Evolutionary conservation across 352 stramenopile genomes (phyloP).

Genomic region (Globisporangium sylvaticum): DNA sequence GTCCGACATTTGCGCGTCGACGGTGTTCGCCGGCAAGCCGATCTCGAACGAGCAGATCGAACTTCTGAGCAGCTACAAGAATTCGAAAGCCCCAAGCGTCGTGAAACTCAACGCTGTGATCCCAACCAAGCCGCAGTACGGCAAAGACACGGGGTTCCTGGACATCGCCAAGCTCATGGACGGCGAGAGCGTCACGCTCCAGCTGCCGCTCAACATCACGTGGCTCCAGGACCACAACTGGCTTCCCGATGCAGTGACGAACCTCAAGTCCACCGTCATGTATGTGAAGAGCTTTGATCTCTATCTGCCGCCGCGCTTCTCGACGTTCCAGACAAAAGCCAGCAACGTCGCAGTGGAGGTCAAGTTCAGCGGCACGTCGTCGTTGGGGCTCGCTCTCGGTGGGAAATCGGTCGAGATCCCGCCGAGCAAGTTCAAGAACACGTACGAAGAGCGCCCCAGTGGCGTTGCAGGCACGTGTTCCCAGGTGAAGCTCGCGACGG

Average conservation of each 20-base stretch:
- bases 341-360: not conserved
- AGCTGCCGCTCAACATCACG: conserved; percentile 1
- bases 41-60: conserved; percentile 3
- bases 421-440: conserved; percentile 2
- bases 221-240: not conserved
- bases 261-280: not conserved
- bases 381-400: not conserved
- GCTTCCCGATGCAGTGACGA: not conserved
- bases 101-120: not conserved
- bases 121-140: conserved; percentile 2
- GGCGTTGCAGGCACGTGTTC: not conserved
- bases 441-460: not conserved
- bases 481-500: not conserved
- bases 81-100: not conserved
- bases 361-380: conserved; percentile 3
- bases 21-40: not conserved
- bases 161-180: conserved; percentile 5
- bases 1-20: not conserved
- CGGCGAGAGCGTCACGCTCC: not conserved
- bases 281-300: conserved; percentile 4
- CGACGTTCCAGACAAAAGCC: not conserved
- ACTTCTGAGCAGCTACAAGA: conserved; percentile 2
- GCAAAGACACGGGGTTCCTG: conserved; percentile 3
- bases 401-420: conserved; percentile 6
- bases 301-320: conserved; percentile 1